Percentiles rank a stretch among this genome's conserved stretches.
phyloP scores from a whole-genome alignment of 805 yeast species.

The Ogataea kodamae region DNA sequence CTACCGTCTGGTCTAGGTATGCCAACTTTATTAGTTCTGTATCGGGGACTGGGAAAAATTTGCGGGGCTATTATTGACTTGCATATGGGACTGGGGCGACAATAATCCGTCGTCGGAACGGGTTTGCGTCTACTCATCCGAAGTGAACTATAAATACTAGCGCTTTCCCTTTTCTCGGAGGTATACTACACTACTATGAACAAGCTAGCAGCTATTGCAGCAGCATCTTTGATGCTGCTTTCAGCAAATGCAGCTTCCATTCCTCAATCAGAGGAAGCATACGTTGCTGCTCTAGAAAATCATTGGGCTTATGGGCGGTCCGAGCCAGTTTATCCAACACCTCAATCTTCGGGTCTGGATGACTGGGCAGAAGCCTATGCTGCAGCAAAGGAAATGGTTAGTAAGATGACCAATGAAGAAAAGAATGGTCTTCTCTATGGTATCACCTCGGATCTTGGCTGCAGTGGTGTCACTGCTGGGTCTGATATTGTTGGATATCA shows the following conservation, averaged over 20 bases:
- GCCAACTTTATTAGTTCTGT: too few species aligned
- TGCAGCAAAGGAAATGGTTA: slow-evolving; percentile 52
- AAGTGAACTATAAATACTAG: too few species aligned
- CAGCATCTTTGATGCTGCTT: slow-evolving; percentile 2
- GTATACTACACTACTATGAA: slow-evolving; percentile 1
- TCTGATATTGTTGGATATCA: slow-evolving; percentile 58
- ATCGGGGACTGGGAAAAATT: too few species aligned
- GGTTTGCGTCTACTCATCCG: too few species aligned
- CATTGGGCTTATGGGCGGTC: slow-evolving; percentile 20
- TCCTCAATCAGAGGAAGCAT: slow-evolving; percentile 4
- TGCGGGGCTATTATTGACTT: too few species aligned
- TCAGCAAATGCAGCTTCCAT: slow-evolving; percentile 4
- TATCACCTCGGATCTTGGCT: slow-evolving; percentile 5
- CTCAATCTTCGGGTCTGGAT: slow-evolving; percentile 13
- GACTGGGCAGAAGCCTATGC: slow-evolving; percentile 58
- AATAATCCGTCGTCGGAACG: background rate
- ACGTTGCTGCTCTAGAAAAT: slow-evolving; percentile 31
- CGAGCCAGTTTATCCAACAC: slow-evolving; percentile 21
- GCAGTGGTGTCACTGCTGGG: slow-evolving; percentile 52
- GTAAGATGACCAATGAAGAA: slow-evolving; percentile 53
- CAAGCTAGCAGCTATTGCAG: slow-evolving; percentile 1
- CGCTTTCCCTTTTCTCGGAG: too few species aligned
- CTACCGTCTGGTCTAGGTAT: too few species aligned
- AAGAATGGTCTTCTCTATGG: slow-evolving; percentile 64
- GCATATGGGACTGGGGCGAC: too few species aligned